A percentile compares a stretch with the other conserved stretches of the same genome.
Conservation (phyloP, 495 filamentous ascomycete species). For the Bryoglossum gracile region DNA sequence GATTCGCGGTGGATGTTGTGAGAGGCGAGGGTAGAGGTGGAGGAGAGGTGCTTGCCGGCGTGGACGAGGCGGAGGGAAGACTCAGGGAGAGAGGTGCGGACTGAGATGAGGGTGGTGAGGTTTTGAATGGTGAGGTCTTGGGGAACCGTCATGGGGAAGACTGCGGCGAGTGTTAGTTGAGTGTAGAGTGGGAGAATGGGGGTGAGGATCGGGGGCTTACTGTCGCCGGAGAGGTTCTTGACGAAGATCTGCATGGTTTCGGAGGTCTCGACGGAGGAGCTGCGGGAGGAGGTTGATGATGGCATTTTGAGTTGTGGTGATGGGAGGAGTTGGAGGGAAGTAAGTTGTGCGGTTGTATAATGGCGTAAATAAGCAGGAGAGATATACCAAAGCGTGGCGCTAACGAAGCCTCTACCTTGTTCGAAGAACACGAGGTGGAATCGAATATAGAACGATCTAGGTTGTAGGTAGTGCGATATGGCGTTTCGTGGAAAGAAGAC, state of each 20-base stretch:
- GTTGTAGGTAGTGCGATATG: too few relatives aligned
- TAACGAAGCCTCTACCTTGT: conserved; percentile 4
- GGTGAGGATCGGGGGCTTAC: conserved; percentile 27
- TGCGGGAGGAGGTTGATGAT: conserved; percentile 20
- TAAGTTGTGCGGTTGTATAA: conserved; percentile 6
- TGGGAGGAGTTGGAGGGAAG: not conserved
- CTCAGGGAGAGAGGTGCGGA: conserved; percentile 37
- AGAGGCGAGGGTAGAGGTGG: conserved; percentile 28
- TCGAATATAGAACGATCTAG: too few relatives aligned
- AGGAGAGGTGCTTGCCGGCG: conserved; percentile 40
- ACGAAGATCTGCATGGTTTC: conserved; percentile 46
- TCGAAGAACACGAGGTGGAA: too few relatives aligned
- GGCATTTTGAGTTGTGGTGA: conserved; percentile 15
- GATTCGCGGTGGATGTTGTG: conserved; percentile 34
- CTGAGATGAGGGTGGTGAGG: conserved; percentile 38
- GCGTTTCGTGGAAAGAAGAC: too few relatives aligned
- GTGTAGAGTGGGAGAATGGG: conserved; percentile 1
- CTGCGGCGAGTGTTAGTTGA: conserved; percentile 22
- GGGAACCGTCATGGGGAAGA: conserved; percentile 38
- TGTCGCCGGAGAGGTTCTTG: conserved; percentile 39
- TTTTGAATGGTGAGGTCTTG: conserved; percentile 33
- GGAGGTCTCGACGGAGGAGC: conserved; percentile 21
- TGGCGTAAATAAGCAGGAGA: conserved; percentile 6
- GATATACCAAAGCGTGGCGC: conserved; percentile 1
- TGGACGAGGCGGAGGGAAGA: conserved; percentile 37